phyloP scores from a whole-genome alignment of 352 stramenopile species.

The Phytophthora capsici region DNA sequence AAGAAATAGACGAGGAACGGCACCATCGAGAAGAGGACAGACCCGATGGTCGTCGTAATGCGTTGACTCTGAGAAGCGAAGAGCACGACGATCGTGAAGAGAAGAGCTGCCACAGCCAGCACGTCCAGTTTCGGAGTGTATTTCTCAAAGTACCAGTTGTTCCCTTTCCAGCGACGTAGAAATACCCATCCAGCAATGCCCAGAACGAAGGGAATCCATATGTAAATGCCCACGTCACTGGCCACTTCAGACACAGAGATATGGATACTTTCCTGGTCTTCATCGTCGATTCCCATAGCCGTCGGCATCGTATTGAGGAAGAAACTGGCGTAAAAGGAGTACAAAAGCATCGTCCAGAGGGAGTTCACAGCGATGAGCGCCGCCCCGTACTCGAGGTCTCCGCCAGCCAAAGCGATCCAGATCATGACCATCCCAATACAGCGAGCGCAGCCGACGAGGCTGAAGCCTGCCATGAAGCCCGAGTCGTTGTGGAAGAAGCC shows the following conservation, averaged over 20 bases:
- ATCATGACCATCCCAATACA: constrained; percentile 89
- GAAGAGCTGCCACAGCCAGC: constrained; percentile 59
- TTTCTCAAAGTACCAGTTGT: constrained; percentile 55
- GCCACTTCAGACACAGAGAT: constrained; percentile 56
- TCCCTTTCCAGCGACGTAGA: constrained; percentile 42
- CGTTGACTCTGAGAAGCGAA: constrained; percentile 77
- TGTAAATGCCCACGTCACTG: constrained; percentile 69
- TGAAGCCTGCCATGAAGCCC: constrained; percentile 70
- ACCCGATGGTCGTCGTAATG: constrained; percentile 56
- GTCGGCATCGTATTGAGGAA: constrained; percentile 55
- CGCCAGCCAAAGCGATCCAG: constrained; percentile 70
- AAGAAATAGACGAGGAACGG: constrained; percentile 73
- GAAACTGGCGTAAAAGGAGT: constrained; percentile 66
- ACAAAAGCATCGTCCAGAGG: constrained; percentile 63
- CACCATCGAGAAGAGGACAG: constrained; percentile 63
- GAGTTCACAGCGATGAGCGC: constrained; percentile 80
- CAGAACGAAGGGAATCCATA: constrained; percentile 68
- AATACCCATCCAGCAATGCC: constrained; percentile 47
- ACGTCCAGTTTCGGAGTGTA: constrained; percentile 53
- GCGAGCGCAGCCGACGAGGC: constrained; percentile 68
- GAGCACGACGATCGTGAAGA: constrained; percentile 77
- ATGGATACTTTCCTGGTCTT: constrained; percentile 30
- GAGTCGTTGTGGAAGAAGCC: constrained; percentile 55
- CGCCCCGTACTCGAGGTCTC: constrained; percentile 71
- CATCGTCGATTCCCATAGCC: constrained; percentile 40